These are phyloP conservation scores for Plasmodium gonderi DNA, from an alignment of 169 alveolate species.

Conservation along the genomic window DNA sequence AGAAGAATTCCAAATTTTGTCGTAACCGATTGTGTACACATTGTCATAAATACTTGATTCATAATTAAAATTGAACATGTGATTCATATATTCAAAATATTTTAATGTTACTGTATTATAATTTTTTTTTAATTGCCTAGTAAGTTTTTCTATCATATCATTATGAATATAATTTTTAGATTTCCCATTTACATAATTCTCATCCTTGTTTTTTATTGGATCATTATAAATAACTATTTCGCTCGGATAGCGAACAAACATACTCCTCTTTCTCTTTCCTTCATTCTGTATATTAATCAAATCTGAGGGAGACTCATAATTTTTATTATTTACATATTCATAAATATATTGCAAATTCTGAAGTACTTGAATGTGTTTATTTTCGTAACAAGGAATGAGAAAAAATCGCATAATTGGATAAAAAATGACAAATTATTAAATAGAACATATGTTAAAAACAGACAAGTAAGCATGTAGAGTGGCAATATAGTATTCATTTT, in stretches of 20 bases:
- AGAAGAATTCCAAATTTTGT: neutral
- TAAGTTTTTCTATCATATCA: neutral
- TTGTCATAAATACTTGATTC: neutral
- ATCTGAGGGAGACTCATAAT: neutral
- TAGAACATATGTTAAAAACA: constrained; percentile 9
- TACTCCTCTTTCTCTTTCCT: neutral
- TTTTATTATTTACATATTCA: constrained; percentile 1
- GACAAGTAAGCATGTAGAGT: neutral
- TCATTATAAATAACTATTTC: neutral
- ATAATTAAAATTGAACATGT: neutral
- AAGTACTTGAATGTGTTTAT: neutral
- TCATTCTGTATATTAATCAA: neutral
- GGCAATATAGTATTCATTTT: constrained; percentile 29
- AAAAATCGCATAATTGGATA: neutral
- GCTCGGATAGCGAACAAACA: neutral
- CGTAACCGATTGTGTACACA: neutral
- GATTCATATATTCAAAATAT: neutral
- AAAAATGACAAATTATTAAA: neutral
- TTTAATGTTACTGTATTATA: neutral
- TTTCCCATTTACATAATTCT: neutral
- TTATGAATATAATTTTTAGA: neutral
- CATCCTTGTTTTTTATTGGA: neutral
- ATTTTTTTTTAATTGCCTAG: neutral
- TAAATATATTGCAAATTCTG: constrained; percentile 7
- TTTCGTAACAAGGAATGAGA: constrained; percentile 14